Base-by-base conservation (phyloP, 148 eudicot genomes). In the Vaccinium myrtillus region DNA sequence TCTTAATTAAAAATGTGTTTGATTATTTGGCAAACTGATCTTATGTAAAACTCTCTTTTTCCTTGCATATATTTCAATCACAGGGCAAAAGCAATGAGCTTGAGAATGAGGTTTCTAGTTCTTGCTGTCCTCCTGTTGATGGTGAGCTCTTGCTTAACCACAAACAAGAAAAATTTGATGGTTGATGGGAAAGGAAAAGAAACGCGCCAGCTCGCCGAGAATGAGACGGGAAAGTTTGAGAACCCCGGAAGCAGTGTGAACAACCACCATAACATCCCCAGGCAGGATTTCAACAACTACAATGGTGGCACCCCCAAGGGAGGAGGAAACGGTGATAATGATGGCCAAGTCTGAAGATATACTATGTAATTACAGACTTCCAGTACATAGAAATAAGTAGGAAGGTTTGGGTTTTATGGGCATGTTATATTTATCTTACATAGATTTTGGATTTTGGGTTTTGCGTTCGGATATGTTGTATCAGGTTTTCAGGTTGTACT, bases 181-280 rank as follows among this genome's bases (percentile, higher is more conserved):
- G 74, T 69, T 69, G 39, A 59, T 9, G 75, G 5, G 8, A 23
- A 74, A 19, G 39, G 3, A 74, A 54, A 55, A 67, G 56, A 70
- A 11, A 27, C 7, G 70, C 67, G 49, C 6, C 63, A 75, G 59
- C 80, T 59, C 6, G 69, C 15, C 4, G 78, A 51, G 73, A 56
- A 55, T 30, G 48, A 30, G 49, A 79, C 30, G 21, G 70, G 12
- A 19, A 58, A 36, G 4, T 58, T n/a, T 58, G 65, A 55, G 19
- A 18, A 69, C 43, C 7, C 71, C 0, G 55, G 27, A 51, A 43
- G 71, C 51, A 46, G 69, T 67, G 70, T 54, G 71, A n/a, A 43
- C 82, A 84, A 84, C 65, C 86, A 84, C 86, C 86, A 84, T 43
- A 36, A 53, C 61, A 78, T 84, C 54, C 86, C 86, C 3, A 84